Base-by-base conservation (phyloP, 169 alveolate species). In the Amoebophrya sp. region DNA sequence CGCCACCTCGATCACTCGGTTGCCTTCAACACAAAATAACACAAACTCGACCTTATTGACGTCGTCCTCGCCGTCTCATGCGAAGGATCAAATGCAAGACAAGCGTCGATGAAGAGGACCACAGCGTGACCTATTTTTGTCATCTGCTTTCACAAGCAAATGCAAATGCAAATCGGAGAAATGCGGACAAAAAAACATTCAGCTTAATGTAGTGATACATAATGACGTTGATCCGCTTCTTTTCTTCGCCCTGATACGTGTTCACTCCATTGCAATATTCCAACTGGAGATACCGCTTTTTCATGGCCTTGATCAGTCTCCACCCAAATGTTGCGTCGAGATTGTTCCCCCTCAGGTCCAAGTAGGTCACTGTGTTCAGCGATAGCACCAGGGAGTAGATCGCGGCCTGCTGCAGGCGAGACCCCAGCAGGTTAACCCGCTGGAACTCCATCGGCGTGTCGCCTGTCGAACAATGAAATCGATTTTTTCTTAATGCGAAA, bases 221-320 rank as follows among this genome's bases (percentile, higher is more conserved):
- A 10, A 14, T 23, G n/a, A 2, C 25, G 89, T 33, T 18, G 38
- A 77, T 77, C 38, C 3, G 89, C n/a, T 3, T 33, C 12, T 14
- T 2, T 12, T 14, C 7, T 33, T 14, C 7, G 3, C 66, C 66
- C 14, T 47, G 66, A 3, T 47, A 14, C 39, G 0, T 66, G 40
- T 89, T 89, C 41, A 88, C 91, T 35, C 77, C 53, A 29, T 55
- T 77, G 92, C 94, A 92, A 39, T 66, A 92, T 55, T 92, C 94
- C 38, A 92, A 90, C 33, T 92, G 89, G 40, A 92, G 77, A 38
- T 92, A 92, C 47, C 89, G 89, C 89, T 92, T 92, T 77, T 89
- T 89, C 94, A 92, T 92, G 39, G 40, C 93, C 92, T 92, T 92
- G 94, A 92, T 92, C 89, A 92, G 92, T 39, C 90, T 55, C 94